Conservation (phyloP, 768 basidiomycete species). For the Naganishia onofrii region DNA sequence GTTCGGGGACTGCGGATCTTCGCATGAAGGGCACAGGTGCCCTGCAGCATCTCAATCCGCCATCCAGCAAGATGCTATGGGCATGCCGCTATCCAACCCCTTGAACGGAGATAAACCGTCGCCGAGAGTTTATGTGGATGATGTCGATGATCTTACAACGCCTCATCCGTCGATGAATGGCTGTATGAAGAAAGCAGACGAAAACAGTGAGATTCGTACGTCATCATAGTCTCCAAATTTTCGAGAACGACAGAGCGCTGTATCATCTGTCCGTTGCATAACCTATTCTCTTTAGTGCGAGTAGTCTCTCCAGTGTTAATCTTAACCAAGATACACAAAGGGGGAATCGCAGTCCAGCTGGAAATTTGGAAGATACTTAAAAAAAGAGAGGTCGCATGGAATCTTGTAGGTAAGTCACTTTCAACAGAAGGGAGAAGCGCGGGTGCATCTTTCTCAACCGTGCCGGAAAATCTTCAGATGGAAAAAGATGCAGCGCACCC, state of each 20-base stretch:
- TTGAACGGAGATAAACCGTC: background rate
- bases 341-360: background rate
- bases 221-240: background rate
- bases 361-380: constrained; percentile 12
- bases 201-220: background rate
- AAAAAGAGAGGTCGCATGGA: background rate
- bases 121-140: background rate
- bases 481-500: background rate
- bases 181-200: background rate
- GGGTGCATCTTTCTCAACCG: too few species aligned
- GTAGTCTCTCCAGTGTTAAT: constrained; percentile 13
- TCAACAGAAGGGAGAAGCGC: too few species aligned
- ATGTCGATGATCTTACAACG: background rate
- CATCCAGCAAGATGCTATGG: background rate
- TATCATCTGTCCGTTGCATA: background rate
- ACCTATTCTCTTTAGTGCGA: background rate
- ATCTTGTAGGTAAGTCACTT: background rate
- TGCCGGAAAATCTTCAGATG: too few species aligned
- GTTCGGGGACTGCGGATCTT: background rate
- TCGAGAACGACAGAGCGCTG: background rate
- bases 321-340: constrained; percentile 19
- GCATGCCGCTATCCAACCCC: background rate
- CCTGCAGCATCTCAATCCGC: background rate
- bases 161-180: background rate
- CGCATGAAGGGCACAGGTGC: background rate